A percentile compares a stretch with the other conserved stretches of the same genome.
Evolutionary conservation across 371 early-diverging fungal genomes (phyloP).

Genomic region (Mucor lusitanicus): DNA sequence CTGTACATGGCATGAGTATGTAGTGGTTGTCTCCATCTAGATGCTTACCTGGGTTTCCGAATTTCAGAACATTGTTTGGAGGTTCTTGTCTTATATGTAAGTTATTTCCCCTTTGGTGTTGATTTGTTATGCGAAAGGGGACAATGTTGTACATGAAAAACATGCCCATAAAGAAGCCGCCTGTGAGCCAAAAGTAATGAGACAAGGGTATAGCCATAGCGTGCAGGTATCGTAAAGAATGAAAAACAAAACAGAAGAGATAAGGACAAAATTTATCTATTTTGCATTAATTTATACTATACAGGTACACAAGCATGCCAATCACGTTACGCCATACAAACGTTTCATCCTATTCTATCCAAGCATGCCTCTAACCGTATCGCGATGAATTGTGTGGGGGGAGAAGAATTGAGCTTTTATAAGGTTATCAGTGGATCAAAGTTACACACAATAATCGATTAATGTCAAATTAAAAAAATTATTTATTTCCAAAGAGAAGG

Average conservation of each 20-base stretch:
- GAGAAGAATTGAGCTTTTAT: neutral
- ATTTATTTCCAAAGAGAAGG: neutral
- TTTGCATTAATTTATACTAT: neutral
- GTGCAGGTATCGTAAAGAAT: neutral
- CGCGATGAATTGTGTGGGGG: neutral
- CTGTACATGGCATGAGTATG: slow-evolving; percentile 14
- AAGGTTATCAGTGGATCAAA: neutral
- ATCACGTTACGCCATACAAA: neutral
- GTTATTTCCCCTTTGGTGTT: neutral
- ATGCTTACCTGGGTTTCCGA: slow-evolving; percentile 49
- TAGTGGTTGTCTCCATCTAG: neutral
- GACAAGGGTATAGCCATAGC: slow-evolving; percentile 10
- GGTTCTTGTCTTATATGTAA: neutral
- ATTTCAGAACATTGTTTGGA: slow-evolving; percentile 28
- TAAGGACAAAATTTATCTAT: neutral
- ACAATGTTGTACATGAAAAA: slow-evolving; percentile 20
- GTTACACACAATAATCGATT: neutral
- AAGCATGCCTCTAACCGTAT: neutral
- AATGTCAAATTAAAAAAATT: neutral
- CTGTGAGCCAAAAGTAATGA: slow-evolving; percentile 15
- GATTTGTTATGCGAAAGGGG: slow-evolving; percentile 1
- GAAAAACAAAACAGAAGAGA: neutral
- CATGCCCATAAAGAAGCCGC: slow-evolving; percentile 30
- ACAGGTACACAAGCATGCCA: neutral
- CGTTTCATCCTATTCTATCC: neutral